These are phyloP conservation scores for Aureobasidium sp. DNA, from an alignment of 2,329 filamentous ascomycete species.

Conservation along the genomic window DNA sequence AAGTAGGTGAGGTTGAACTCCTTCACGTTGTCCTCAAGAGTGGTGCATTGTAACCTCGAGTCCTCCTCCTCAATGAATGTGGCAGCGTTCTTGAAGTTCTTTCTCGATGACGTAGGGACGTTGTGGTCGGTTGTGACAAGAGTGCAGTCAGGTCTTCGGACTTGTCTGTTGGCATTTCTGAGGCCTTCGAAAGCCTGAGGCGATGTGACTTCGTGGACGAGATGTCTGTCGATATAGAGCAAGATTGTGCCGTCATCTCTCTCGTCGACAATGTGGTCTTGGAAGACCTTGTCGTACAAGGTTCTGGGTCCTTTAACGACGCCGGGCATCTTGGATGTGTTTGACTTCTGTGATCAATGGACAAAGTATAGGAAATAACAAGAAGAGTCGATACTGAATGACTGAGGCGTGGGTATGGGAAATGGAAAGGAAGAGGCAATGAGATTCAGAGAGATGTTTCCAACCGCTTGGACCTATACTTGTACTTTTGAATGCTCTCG, in stretches of 20 bases:
- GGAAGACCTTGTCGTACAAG: conserved; percentile 96
- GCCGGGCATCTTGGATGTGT: conserved; percentile 24
- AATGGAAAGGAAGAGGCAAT: neutral
- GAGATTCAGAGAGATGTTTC: neutral
- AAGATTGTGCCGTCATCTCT: conserved; percentile 87
- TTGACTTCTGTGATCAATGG: neutral
- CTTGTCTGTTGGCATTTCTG: conserved; percentile 77
- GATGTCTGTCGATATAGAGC: conserved; percentile 91
- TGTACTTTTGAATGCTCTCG: conserved; percentile 4
- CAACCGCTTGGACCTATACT: neutral
- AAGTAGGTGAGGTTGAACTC: conserved; percentile 97
- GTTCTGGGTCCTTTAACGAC: conserved; percentile 48
- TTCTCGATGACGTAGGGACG: conserved; percentile 83
- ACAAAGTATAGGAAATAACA: neutral
- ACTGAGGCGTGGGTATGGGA: neutral
- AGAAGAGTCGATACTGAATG: neutral
- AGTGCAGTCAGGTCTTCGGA: conserved; percentile 92
- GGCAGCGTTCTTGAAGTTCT: conserved; percentile 87
- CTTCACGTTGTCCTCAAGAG: conserved; percentile 94
- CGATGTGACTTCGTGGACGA: conserved; percentile 97
- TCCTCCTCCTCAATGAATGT: conserved; percentile 94
- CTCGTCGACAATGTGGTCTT: conserved; percentile 90
- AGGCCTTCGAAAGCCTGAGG: conserved; percentile 98
- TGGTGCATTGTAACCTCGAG: conserved; percentile 87
- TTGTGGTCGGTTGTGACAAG: conserved; percentile 97